Base-by-base conservation (phyloP, 2,329 filamentous ascomycete genomes). In the Penicillium psychrosexuale region DNA sequence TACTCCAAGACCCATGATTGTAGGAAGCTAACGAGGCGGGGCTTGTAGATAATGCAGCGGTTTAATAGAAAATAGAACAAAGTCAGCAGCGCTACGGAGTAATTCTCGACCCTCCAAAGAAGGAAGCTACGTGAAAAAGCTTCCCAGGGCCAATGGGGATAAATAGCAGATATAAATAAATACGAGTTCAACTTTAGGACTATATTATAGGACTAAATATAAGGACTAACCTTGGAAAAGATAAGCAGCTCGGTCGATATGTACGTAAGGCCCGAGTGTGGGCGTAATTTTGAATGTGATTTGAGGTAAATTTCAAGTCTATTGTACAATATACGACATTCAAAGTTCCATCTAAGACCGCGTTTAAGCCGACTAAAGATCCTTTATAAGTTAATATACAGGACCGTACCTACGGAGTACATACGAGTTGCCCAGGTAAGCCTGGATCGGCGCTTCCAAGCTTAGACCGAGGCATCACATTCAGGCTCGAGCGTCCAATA, bases 1-100 rank as follows among this genome's bases (percentile, higher is more conserved):
- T 56, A 95, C 84, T 48, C 89, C 88, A 60, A 94, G 79, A 42
- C 85, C 85, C 86, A 88, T 89, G 28, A 53, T 52, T 34, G 36
- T 31, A 46, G 30, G 36, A 33, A 34, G 19, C 13, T 38, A 42
- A 11, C 15, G 24, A 13, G 15, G 34, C 37, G 8, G 19, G 28
- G 34, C 43, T 37, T 47, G 22, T n/a, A 22, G 17, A 15, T 37
- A 38, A 15, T 42, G 33, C 31, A 28, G 28, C 13, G 33, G 39
- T 42, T 44, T 42, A 27, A 17, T 22, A 15, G 15, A 34, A 34
- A 47, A 6, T 9, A 24, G 13, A 33, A 27, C 19, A 22, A 30
- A n/a, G n/a, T 37, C 24, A 43, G 13, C 47, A 51, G 52, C 39
- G 52, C 22, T 38, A 22, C 15, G 9, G 33, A 45, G 3, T 5